phyloP scores from a whole-genome alignment of 768 basidiomycete species.

The Lentinus brumalis region DNA sequence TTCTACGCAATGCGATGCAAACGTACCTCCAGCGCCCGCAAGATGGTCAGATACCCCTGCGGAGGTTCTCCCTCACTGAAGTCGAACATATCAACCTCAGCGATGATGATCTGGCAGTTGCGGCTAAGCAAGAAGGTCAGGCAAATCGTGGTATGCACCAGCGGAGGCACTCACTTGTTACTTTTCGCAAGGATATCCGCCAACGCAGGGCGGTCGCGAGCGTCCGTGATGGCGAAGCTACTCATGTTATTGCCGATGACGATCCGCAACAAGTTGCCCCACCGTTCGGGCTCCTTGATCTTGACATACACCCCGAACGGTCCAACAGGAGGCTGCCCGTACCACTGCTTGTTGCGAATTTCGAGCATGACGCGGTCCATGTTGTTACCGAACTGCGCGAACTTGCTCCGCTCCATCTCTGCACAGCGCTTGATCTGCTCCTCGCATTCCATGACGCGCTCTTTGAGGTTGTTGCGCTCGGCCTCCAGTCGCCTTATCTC shows the following conservation, averaged over 20 bases:
- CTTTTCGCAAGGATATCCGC: conserved; percentile 54
- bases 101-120: conserved; percentile 58
- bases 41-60: conserved; percentile 62
- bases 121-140: conserved; percentile 35
- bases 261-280: conserved; percentile 64
- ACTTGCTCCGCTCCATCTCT: conserved; percentile 56
- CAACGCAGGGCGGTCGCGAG: conserved; percentile 59
- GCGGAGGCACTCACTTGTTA: conserved; percentile 59
- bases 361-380: conserved; percentile 58
- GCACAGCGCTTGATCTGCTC: conserved; percentile 51
- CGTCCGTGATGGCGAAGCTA: conserved; percentile 75
- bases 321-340: conserved; percentile 67
- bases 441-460: conserved; percentile 47
- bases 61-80: conserved; percentile 74
- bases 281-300: conserved; percentile 62
- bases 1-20: not conserved
- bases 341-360: conserved; percentile 58
- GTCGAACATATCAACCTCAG: conserved; percentile 79
- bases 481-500: conserved; percentile 8
- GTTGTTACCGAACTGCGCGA: conserved; percentile 62
- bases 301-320: conserved; percentile 82
- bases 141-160: not conserved
- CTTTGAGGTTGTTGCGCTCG: conserved; percentile 37
- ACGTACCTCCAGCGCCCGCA: conserved; percentile 79
- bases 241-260: conserved; percentile 61